Percentiles rank a stretch among this genome's conserved stretches.
These are phyloP conservation scores for Penicillium flavigenum DNA, from an alignment of 495 filamentous ascomycete genomes.

Conservation along the genomic window DNA sequence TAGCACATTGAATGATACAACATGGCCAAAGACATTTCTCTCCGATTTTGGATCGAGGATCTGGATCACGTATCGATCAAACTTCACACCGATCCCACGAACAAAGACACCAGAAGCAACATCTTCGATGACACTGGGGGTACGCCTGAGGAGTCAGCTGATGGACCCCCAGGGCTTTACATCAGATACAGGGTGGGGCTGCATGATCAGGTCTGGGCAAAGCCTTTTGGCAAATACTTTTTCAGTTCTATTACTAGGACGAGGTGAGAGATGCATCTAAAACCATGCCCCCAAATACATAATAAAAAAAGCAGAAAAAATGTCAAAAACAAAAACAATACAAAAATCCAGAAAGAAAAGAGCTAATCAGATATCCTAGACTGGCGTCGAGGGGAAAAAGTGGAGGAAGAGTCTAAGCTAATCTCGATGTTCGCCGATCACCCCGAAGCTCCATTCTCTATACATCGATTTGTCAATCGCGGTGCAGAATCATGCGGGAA, in stretches of 20 bases:
- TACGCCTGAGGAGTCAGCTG: slow-evolving; percentile 79
- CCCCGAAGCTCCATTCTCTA: slow-evolving; percentile 83
- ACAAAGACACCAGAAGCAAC: slow-evolving; percentile 66
- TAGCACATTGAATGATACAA: slow-evolving; percentile 26
- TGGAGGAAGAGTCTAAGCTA: slow-evolving; percentile 66
- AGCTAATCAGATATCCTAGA: slow-evolving; percentile 51
- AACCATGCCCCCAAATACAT: not conserved
- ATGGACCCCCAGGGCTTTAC: slow-evolving; percentile 81
- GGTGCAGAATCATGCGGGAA: slow-evolving; percentile 89
- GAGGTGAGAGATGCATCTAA: slow-evolving; percentile 53
- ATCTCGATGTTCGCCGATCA: slow-evolving; percentile 87
- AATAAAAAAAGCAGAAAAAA: not conserved
- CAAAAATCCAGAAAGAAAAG: not conserved
- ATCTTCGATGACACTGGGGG: slow-evolving; percentile 78
- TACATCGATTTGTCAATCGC: slow-evolving; percentile 89
- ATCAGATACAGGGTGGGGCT: slow-evolving; percentile 95
- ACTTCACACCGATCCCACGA: slow-evolving; percentile 80
- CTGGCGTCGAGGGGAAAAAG: slow-evolving; percentile 67
- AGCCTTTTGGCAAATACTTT: slow-evolving; percentile 87
- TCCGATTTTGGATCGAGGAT: slow-evolving; percentile 90
- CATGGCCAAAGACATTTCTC: slow-evolving; percentile 82
- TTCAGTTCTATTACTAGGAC: slow-evolving; percentile 66
- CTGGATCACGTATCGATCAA: slow-evolving; percentile 96
- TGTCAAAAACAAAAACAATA: not conserved
- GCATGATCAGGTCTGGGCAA: slow-evolving; percentile 98